Evolutionary conservation across 208 protist genomes (phyloP), one percentile per base, ranked within the genome.

Genomic region (Trypanosoma mega): DNA sequence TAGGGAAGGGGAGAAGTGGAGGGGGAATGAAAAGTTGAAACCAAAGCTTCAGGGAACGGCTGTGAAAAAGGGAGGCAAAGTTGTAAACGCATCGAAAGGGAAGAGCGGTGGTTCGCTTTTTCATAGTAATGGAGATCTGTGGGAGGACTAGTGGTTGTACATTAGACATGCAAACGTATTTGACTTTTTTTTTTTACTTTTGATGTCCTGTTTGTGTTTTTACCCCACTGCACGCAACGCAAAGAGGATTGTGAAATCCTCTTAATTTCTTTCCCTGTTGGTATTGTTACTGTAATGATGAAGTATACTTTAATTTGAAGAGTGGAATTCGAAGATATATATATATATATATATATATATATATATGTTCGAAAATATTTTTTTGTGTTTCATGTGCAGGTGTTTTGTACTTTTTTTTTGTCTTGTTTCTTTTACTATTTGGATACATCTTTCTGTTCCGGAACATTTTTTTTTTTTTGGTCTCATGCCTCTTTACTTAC

Each of bases 41-140:
- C 9, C 69, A 41, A 41, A 86, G 83, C 52, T 85, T 80, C 46
- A 80, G 87, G 48, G 77, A 79, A 12, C 85, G 77, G 27, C 73
- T 61, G 72, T 56, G 77, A 21, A 60, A 54, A 2, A 16, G 12
- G 12, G 12, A 39, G 34, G 34, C 6, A 39, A 39, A 39, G 12
- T n/a, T n/a, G n/a, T n/a, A n/a, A n/a, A n/a, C n/a, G n/a, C n/a
- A n/a, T n/a, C n/a, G 78, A 90, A 46, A 85, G 67, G 63, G 74
- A 75, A 44, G 78, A 82, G 29, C 11, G 21, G 45, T 50, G 23
- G 26, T 30, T 26, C 20, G 51, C 26, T 21, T 8, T 45, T 23
- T 23, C 7, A 16, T 8, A 56, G 51, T 26, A 56, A 21, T 26
- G 29, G 27, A 43, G 51, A 23, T 66, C 79, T 3, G 36, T 48